These are phyloP conservation scores for Saraca asoca DNA, from an alignment of 331 rosid species.

Conservation along the genomic window DNA sequence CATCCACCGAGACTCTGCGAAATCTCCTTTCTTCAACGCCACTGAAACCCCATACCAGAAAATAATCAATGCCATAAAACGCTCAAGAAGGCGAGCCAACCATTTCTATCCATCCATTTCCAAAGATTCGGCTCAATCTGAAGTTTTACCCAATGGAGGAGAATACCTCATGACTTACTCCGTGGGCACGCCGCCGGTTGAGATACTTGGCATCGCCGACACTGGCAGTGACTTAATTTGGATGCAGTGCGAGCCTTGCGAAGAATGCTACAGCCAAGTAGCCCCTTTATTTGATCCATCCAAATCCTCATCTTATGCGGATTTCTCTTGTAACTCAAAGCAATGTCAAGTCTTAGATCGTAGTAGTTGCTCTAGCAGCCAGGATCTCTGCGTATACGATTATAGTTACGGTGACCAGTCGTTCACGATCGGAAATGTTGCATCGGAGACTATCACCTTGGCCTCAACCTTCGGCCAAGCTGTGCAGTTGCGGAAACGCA, in stretches of 20 bases:
- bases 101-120: slow-evolving; percentile 4
- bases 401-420: slow-evolving; percentile 33
- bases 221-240: slow-evolving; percentile 60
- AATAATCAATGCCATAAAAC: slow-evolving; percentile 31
- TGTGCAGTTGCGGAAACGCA: background rate
- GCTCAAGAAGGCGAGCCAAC: slow-evolving; percentile 33
- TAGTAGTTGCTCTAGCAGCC: background rate
- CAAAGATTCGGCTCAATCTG: background rate
- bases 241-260: slow-evolving; percentile 63
- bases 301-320: slow-evolving; percentile 32
- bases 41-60: slow-evolving; percentile 26
- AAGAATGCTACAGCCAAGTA: slow-evolving; percentile 39
- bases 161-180: slow-evolving; percentile 47
- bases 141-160: background rate
- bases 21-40: slow-evolving; percentile 48
- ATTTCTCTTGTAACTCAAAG: background rate
- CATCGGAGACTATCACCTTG: slow-evolving; percentile 45
- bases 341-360: background rate
- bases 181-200: slow-evolving; percentile 45
- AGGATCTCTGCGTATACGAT: slow-evolving; percentile 13
- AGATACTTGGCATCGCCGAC: slow-evolving; percentile 43
- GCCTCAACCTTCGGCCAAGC: slow-evolving; percentile 1
- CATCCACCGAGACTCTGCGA: slow-evolving; percentile 54
- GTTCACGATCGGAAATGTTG: slow-evolving; percentile 33
- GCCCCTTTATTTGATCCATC: slow-evolving; percentile 45